These are phyloP conservation scores for Phytophthora meadii DNA, from an alignment of 352 stramenopile species.

Conservation along the genomic window DNA sequence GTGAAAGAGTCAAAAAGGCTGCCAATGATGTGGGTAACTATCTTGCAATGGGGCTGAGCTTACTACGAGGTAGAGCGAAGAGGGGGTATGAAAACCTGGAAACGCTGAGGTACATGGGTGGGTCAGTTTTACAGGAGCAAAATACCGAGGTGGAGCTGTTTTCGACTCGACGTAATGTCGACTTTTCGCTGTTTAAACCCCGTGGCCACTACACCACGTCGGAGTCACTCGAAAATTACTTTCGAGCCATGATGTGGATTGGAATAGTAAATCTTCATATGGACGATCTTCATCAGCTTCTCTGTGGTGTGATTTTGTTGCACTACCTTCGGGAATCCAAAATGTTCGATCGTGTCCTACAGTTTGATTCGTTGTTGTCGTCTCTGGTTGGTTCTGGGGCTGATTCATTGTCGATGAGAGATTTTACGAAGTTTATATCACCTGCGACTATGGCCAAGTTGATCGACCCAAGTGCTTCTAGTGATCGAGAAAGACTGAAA, in stretches of 20 bases:
- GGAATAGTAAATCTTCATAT: slow-evolving; percentile 27
- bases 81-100: background rate
- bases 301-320: slow-evolving; percentile 25
- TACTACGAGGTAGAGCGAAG: slow-evolving; percentile 8
- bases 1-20: background rate
- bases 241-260: slow-evolving; percentile 34
- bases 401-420: slow-evolving; percentile 6
- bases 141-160: background rate
- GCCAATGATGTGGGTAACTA: slow-evolving; percentile 16
- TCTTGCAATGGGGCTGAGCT: slow-evolving; percentile 16
- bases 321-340: slow-evolving; percentile 11
- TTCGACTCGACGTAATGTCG: slow-evolving; percentile 5
- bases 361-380: slow-evolving; percentile 25
- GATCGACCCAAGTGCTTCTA: background rate
- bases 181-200: slow-evolving; percentile 37
- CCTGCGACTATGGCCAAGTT: background rate
- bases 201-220: slow-evolving; percentile 38
- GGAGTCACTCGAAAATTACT: slow-evolving; percentile 18
- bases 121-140: background rate
- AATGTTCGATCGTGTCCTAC: slow-evolving; percentile 1
- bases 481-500: background rate
- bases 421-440: slow-evolving; percentile 3
- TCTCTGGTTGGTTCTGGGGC: slow-evolving; percentile 13
- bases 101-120: background rate
- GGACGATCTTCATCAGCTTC: slow-evolving; percentile 24